These are phyloP conservation scores for Dendrobium chrysotoxum DNA, from an alignment of 106 monocot genomes.

Conservation along the genomic window DNA sequence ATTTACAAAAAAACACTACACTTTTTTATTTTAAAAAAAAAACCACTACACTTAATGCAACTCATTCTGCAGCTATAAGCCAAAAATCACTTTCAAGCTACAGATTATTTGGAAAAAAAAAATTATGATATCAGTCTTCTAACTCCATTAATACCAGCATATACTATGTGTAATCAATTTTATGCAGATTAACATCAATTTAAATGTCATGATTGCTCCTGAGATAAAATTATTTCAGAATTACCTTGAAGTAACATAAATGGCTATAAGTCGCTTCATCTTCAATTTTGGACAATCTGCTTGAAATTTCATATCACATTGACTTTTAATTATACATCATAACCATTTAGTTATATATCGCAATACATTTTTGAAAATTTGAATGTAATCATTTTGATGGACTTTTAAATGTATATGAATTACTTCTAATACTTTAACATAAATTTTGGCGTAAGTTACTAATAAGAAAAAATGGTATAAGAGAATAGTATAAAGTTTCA, in stretches of 20 bases:
- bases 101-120: conserved; percentile 41
- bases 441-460: background rate
- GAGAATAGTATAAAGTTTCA: background rate
- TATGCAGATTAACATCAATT: conserved; percentile 78
- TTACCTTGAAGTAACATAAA: background rate
- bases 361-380: conserved; percentile 1
- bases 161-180: conserved; percentile 63
- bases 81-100: conserved; percentile 44
- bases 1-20: conserved; percentile 1
- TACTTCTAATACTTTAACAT: background rate
- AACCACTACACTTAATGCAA: background rate
- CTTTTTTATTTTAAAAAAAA: background rate
- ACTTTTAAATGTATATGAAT: background rate
- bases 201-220: conserved; percentile 82
- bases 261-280: background rate
- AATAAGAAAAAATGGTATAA: background rate
- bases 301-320: background rate
- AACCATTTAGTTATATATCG: background rate
- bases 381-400: background rate
- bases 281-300: background rate
- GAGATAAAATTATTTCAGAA: conserved; percentile 14
- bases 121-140: conserved; percentile 83
- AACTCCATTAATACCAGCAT: conserved; percentile 86
- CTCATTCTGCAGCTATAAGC: background rate
- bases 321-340: background rate